phyloP scores from a whole-genome alignment of 768 basidiomycete genomes.

The Dioszegia hungarica region DNA sequence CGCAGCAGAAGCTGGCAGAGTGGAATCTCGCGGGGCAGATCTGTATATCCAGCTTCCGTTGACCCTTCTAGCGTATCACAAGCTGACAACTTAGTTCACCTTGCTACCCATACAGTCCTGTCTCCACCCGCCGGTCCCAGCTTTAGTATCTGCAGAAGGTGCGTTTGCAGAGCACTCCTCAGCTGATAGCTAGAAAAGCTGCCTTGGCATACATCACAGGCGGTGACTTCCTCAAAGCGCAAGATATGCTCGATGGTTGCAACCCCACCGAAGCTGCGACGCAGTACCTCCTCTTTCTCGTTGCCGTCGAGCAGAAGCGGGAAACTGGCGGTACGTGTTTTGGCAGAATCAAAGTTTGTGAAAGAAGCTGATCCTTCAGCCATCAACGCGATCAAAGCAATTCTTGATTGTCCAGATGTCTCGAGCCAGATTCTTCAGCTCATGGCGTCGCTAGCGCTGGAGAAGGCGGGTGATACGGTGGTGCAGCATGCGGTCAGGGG shows the following conservation, averaged over 20 bases:
- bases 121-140: neutral
- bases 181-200: conserved; percentile 5
- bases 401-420: conserved; percentile 2
- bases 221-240: neutral
- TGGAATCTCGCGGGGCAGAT: neutral
- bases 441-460: neutral
- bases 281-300: conserved; percentile 13
- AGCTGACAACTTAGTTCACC: neutral
- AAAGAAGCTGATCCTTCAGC: neutral
- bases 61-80: too few species aligned
- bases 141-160: neutral
- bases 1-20: neutral
- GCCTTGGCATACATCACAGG: conserved; percentile 1
- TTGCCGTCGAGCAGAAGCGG: conserved; percentile 2
- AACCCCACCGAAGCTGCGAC: conserved; percentile 3
- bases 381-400: conserved; percentile 1
- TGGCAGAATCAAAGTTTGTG: too few species aligned
- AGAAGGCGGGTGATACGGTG: neutral
- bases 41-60: neutral
- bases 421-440: neutral
- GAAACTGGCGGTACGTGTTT: conserved; percentile 1
- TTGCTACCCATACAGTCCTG: neutral
- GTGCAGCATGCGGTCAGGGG: neutral
- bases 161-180: neutral
- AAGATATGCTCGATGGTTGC: conserved; percentile 5